phyloP scores from a whole-genome alignment of 2,329 filamentous ascomycete species.

The Sclerotinia sclerotiorum region DNA sequence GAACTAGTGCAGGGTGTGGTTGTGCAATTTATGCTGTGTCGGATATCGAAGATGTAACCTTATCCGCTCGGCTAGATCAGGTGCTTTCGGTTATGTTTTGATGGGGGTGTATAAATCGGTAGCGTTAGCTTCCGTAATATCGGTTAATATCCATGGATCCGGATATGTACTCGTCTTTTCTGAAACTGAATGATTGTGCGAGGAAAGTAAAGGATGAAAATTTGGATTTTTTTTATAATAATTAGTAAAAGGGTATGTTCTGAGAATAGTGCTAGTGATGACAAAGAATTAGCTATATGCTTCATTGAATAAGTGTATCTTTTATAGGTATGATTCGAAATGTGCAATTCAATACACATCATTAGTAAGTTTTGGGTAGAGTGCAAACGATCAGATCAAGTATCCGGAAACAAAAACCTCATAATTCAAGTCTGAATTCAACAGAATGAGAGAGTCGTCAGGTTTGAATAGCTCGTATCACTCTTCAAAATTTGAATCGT shows the following conservation, averaged over 20 bases:
- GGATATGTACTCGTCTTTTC: not conserved
- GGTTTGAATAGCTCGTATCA: not conserved
- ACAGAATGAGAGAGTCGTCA: not conserved
- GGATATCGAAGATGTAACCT: too few species aligned
- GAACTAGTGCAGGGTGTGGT: not conserved
- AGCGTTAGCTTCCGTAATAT: not conserved
- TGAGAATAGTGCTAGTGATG: not conserved
- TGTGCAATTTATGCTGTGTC: not conserved
- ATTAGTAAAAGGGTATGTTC: not conserved
- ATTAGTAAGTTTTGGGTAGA: not conserved
- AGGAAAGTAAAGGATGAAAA: too few species aligned
- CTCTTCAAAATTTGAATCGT: not conserved
- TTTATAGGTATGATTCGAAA: too few species aligned
- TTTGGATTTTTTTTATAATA: too few species aligned
- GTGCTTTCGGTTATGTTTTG: too few species aligned
- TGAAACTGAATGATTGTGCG: too few species aligned
- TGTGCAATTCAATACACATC: not conserved
- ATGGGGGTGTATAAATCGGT: not conserved
- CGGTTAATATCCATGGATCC: not conserved
- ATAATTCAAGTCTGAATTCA: too few species aligned
- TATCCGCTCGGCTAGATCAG: not conserved
- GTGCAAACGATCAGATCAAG: not conserved
- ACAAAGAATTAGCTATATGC: not conserved
- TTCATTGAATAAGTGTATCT: too few species aligned
- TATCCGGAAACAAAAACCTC: too few species aligned